phyloP scores from a whole-genome alignment of 495 filamentous ascomycete species.

The Xylaria bambusicola region DNA sequence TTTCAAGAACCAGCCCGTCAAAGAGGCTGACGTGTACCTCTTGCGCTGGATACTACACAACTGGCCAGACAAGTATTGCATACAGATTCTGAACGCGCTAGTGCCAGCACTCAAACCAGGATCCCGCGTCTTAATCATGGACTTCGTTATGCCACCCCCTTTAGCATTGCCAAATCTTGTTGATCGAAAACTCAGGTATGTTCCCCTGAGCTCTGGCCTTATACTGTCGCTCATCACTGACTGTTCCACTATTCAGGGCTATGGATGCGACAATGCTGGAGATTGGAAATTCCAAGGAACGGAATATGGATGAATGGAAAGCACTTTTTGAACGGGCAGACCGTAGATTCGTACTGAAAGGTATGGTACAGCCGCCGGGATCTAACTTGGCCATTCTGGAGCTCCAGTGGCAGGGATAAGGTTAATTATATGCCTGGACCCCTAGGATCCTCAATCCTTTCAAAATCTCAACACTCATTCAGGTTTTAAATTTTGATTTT shows the following conservation, averaged over 20 bases:
- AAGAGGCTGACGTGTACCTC: constrained; percentile 54
- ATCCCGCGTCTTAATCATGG: constrained; percentile 43
- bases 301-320: constrained; percentile 28
- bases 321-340: constrained; percentile 22
- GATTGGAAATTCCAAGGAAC: constrained; percentile 25
- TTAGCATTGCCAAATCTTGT: constrained; percentile 14
- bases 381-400: no score
- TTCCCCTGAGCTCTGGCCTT: not conserved
- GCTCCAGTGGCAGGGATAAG: no score
- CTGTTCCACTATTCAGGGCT: constrained; percentile 5
- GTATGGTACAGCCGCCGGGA: no score
- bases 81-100: constrained; percentile 42
- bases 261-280: constrained; percentile 30
- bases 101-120: constrained; percentile 41
- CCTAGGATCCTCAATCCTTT: no score
- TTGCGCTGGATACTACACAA: constrained; percentile 56
- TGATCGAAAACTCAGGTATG: constrained; percentile 16
- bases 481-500: no score
- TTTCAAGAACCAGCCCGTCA: constrained; percentile 47
- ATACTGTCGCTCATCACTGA: not conserved
- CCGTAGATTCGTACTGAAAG: constrained; percentile 12
- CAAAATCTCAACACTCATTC: no score
- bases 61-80: constrained; percentile 43
- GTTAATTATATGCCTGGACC: no score
- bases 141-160: constrained; percentile 37